phyloP scores from a whole-genome alignment of 805 yeast genomes.

The Spathaspora girioi region DNA sequence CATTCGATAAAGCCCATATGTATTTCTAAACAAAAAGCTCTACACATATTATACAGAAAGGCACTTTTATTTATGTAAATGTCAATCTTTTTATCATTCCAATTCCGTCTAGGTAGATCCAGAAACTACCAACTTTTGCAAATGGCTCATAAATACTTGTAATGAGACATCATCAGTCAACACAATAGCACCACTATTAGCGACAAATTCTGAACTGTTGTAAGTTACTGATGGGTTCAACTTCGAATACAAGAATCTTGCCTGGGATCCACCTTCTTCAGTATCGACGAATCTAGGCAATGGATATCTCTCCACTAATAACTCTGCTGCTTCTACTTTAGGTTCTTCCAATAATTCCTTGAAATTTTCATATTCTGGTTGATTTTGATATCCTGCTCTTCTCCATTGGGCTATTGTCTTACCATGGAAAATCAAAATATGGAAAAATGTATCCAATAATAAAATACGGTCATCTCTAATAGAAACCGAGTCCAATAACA shows the following conservation, averaged over 20 bases:
- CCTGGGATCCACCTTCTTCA: constrained; percentile 98
- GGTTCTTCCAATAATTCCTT: constrained; percentile 85
- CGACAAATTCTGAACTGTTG: constrained; percentile 51
- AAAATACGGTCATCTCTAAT: constrained; percentile 84
- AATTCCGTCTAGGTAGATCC: constrained; percentile 26
- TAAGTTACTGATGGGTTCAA: constrained; percentile 91
- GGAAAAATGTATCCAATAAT: constrained; percentile 93
- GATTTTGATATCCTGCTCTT: constrained; percentile 89
- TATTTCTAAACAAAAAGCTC: background rate
- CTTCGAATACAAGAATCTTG: constrained; percentile 91
- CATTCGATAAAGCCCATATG: background rate
- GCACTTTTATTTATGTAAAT: background rate
- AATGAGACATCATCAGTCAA: constrained; percentile 94
- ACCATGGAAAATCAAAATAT: constrained; percentile 92
- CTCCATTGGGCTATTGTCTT: constrained; percentile 95
- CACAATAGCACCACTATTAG: constrained; percentile 65
- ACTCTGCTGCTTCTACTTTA: constrained; percentile 85
- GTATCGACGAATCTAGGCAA: constrained; percentile 96
- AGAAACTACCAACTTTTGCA: constrained; percentile 82
- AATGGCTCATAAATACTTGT: constrained; percentile 92
- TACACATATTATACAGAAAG: background rate
- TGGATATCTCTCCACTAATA: constrained; percentile 92
- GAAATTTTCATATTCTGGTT: constrained; percentile 84
- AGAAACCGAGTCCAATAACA: constrained; percentile 87
- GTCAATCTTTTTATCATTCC: background rate